A percentile compares a stretch with the other conserved stretches of the same genome.
These are phyloP conservation scores for Debaryomyces prosopidis DNA, from an alignment of 805 yeast species.

Conservation along the genomic window DNA sequence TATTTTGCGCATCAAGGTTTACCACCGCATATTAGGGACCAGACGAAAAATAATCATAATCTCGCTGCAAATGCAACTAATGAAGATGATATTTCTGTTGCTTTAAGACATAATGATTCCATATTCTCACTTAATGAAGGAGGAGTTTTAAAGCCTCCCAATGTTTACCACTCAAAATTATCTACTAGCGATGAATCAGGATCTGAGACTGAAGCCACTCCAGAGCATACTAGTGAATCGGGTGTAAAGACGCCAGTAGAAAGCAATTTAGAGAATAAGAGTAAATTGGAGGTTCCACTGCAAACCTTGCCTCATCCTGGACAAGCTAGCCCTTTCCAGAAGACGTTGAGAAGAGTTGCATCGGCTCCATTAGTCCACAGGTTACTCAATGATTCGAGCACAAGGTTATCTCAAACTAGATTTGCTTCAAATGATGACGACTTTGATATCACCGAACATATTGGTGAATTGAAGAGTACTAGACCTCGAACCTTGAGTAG, in stretches of 20 bases:
- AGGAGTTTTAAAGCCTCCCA: slow-evolving; percentile 22
- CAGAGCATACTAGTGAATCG: slow-evolving; percentile 2
- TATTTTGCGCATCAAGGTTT: slow-evolving; percentile 60
- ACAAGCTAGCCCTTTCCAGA: slow-evolving; percentile 30
- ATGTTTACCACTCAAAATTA: slow-evolving; percentile 9
- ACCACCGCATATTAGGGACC: slow-evolving; percentile 47
- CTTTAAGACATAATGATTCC: slow-evolving; percentile 42
- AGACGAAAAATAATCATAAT: slow-evolving; percentile 6
- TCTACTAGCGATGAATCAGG: slow-evolving; percentile 12
- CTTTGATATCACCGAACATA: slow-evolving; percentile 42
- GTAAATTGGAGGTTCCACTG: neutral
- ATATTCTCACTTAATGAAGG: slow-evolving; percentile 25
- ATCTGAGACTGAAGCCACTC: slow-evolving; percentile 1
- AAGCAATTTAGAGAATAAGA: neutral
- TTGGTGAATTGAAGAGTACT: slow-evolving; percentile 40
- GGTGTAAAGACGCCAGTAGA: neutral
- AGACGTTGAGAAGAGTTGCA: slow-evolving; percentile 69
- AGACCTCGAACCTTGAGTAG: slow-evolving; percentile 43
- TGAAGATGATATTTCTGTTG: slow-evolving; percentile 27
- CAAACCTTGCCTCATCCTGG: neutral
- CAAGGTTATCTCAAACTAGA: slow-evolving; percentile 13
- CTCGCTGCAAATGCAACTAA: slow-evolving; percentile 20
- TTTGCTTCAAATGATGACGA: slow-evolving; percentile 22
- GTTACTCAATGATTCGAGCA: slow-evolving; percentile 23
- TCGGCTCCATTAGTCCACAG: slow-evolving; percentile 72